phyloP scores from a whole-genome alignment of 75 land plant genomes.

The Chamaecyparis obtusa region DNA sequence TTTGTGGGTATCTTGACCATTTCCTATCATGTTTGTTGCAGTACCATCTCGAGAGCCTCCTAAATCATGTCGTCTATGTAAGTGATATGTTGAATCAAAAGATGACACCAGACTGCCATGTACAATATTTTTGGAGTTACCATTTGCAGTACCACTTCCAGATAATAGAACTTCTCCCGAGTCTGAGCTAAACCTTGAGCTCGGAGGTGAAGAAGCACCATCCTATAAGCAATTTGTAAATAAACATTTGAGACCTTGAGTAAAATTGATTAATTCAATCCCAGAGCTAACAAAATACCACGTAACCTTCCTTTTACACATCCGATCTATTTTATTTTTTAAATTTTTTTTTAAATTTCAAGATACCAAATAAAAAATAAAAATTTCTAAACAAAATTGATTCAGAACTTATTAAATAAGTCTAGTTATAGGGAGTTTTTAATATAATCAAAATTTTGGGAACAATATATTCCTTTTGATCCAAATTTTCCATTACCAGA shows the following conservation, averaged over 20 bases:
- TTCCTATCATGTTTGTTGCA: not conserved
- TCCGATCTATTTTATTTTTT: too few relatives aligned
- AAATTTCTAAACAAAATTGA: too few relatives aligned
- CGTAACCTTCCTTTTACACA: not conserved
- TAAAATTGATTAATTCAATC: not conserved
- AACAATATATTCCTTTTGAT: too few relatives aligned
- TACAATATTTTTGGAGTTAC: conserved; percentile 20
- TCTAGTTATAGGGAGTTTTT: too few relatives aligned
- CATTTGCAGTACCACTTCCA: conserved; percentile 14
- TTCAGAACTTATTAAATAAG: too few relatives aligned
- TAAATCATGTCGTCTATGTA: conserved; percentile 32
- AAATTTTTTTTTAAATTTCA: too few relatives aligned
- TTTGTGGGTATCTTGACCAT: conserved; percentile 18
- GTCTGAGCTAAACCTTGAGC: conserved; percentile 41
- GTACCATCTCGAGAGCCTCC: conserved; percentile 16
- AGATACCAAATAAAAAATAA: too few relatives aligned
- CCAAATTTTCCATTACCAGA: too few relatives aligned
- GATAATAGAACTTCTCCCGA: conserved; percentile 28
- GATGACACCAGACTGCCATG: not conserved
- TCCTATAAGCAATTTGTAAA: conserved; percentile 22
- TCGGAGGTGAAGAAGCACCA: conserved; percentile 33
- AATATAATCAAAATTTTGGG: too few relatives aligned
- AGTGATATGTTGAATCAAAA: not conserved
- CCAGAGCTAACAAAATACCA: too few relatives aligned
- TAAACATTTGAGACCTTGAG: not conserved